Base-by-base conservation (phyloP, 768 basidiomycete species). In the Suillus discolor region DNA sequence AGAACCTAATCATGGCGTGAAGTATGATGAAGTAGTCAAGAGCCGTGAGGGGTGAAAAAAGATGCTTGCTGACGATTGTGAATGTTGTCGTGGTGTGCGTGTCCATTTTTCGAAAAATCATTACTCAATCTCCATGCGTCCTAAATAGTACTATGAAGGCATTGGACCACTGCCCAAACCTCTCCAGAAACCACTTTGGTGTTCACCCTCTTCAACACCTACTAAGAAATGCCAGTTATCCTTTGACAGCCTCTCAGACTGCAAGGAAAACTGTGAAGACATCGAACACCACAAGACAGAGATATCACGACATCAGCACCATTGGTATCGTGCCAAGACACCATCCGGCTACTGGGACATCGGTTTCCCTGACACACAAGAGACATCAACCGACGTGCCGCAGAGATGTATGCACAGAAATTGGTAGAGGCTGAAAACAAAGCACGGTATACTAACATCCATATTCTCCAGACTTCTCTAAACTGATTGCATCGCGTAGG, bases 341-440 rank as follows among this genome's bases (percentile, higher is more conserved):
- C 96, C 96, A 13, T 94, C 93, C 1, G 88, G 87, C 18, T 97
- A 93, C 77, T 96, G 94, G 93, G 83, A 89, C 64, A 95, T 96
- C 65, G 94, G 91, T 1, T 96, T 98, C 74, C 96, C 96, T 1
- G 81, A 83, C 69, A 96, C 95, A 5, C 95, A 96, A 75, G 87
- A 93, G 72, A 89, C 62, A 95, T 97, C 70, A 97, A 97, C 74
- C 78, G 80, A 66, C 79, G 79, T 65, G 96, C 95, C 11, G 83
- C 82, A 64, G 84, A 85, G 71, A 93, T 95, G 86, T 88, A 92
- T 68, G 77, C 77, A 70, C 80, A 83, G 74, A 94, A 94, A 79
- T 80, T 81, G 66, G 77, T 81, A 8, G 78, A 81, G 64, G 80
- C 93, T 7, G 87, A 87, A 68, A 77, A 71, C 62, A 91, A 93